These are phyloP conservation scores for Camellia granthamiana DNA, from an alignment of 148 eudicot genomes.

Conservation along the genomic window DNA sequence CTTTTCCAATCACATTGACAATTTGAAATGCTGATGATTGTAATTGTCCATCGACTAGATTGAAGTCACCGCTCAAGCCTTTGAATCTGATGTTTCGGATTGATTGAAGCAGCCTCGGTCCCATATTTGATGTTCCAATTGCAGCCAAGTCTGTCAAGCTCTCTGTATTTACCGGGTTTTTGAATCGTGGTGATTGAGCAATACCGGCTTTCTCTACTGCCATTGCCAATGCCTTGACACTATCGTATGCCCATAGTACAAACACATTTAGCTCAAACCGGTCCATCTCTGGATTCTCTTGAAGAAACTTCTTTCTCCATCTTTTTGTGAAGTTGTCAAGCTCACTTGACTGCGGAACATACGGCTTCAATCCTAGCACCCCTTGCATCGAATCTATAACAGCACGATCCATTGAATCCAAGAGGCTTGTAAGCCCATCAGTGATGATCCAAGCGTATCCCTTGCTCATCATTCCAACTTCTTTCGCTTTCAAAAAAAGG, in stretches of 20 bases:
- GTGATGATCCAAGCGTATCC: conserved; percentile 78
- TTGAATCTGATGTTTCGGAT: conserved; percentile 31
- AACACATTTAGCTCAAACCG: conserved; percentile 31
- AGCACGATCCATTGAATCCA: conserved; percentile 31
- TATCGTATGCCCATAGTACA: conserved; percentile 68
- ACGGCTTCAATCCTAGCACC: conserved; percentile 57
- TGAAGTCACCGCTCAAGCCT: conserved; percentile 62
- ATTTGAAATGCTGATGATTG: conserved; percentile 33
- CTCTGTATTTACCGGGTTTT: conserved; percentile 9
- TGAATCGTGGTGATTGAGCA: conserved; percentile 20
- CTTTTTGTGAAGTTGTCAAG: conserved; percentile 28
- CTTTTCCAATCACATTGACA: conserved; percentile 42
- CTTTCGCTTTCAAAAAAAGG: conserved; percentile 43
- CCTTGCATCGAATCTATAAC: conserved; percentile 60
- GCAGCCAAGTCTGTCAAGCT: conserved; percentile 35
- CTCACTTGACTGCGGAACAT: conserved; percentile 34
- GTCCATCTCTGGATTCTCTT: conserved; percentile 37
- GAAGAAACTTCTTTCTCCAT: conserved; percentile 40
- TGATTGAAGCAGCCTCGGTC: conserved; percentile 36
- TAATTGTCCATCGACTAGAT: conserved; percentile 40
- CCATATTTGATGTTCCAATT: conserved; percentile 43
- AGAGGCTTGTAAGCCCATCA: conserved; percentile 39
- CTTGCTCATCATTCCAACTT: conserved; percentile 57
- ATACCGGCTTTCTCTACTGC: conserved; percentile 37
- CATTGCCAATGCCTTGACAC: conserved; percentile 47